Evolutionary conservation across 2,329 filamentous ascomycete genomes (phyloP), one percentile per base, ranked within the genome.

Genomic region (Zymoseptoria brevis): DNA sequence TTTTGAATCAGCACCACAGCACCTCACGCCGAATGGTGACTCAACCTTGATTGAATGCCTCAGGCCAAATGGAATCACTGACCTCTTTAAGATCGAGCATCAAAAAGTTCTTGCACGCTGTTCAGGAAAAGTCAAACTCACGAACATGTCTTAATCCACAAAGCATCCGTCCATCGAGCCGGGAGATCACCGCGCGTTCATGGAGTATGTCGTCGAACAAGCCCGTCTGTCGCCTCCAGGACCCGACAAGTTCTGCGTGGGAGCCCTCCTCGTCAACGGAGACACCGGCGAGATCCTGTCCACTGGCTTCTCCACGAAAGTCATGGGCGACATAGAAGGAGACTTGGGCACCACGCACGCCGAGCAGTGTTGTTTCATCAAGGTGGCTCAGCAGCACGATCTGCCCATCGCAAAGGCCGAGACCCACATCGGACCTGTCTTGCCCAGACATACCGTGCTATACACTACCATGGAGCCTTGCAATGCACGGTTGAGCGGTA

Each of bases 291-390:
- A 54, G 26, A 57, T 57, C 6, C 21, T 57, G 8, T 54, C 56
- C 11, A 57, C 56, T 13, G 56, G 56, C 41, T 54, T 54, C 50
- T 49, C 56, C 8, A 50, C 49, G 13, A 30, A 57, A 48, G 11
- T 57, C 6, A 22, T 21, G 2, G 49, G 56, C 50, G 50, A 57
- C 19, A 29, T 57, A 8, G 26, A 29, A n/a, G 19, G 16, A 26
- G 56, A 57, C 22, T 13, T 54, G 24, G 56, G 56, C 8, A 53
- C 51, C 30, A 57, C 56, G 8, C 56, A 57, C 30, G 56, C 56
- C n/a, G 56, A 57, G 30, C 56, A 57, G 50, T 53, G 51, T 45
- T 57, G 56, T 29, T 57, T 57, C 22, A 57, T 57, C 49, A 57
- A 57, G 16, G 22, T 57, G 9, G 56, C 56, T 13, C 30, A 45